phyloP scores from a whole-genome alignment of 2,329 filamentous ascomycete genomes.

The Calonectria leucothoes region DNA sequence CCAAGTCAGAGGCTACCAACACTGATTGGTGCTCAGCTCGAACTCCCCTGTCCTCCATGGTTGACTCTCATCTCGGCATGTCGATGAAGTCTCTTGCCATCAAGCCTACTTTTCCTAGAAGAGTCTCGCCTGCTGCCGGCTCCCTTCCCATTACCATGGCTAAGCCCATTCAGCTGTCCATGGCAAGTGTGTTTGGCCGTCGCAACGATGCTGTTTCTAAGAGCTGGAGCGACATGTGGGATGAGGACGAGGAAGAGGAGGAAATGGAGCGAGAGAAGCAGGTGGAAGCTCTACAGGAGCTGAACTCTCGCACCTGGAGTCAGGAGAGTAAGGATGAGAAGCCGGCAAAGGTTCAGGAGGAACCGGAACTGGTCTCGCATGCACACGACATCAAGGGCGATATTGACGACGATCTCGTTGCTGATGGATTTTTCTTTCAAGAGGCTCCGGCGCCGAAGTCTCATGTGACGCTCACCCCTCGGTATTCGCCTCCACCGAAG shows the following conservation, averaged over 20 bases:
- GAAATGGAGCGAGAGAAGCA: conserved; percentile 73
- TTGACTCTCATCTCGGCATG: conserved; percentile 83
- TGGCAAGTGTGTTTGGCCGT: conserved; percentile 84
- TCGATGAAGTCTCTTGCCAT: conserved; percentile 83
- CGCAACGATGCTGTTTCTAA: conserved; percentile 87
- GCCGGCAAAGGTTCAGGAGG: conserved; percentile 26
- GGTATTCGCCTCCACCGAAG: conserved; percentile 76
- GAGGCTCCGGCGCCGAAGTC: conserved; percentile 62
- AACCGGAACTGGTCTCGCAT: conserved; percentile 30
- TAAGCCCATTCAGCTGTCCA: conserved; percentile 77
- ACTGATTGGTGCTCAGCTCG: conserved; percentile 84
- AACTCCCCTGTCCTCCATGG: conserved; percentile 83
- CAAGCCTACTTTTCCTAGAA: conserved; percentile 51
- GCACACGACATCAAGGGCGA: conserved; percentile 56
- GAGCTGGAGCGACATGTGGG: conserved; percentile 99
- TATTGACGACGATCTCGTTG: conserved; percentile 73
- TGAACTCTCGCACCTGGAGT: conserved; percentile 83
- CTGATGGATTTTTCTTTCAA: conserved; percentile 80
- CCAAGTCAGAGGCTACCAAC: conserved; percentile 76
- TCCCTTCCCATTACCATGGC: conserved; percentile 85
- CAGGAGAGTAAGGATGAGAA: conserved; percentile 71
- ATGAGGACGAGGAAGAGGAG: conserved; percentile 85
- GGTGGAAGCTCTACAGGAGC: conserved; percentile 63
- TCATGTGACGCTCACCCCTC: conserved; percentile 54
- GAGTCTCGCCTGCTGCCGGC: conserved; percentile 70